phyloP scores from a whole-genome alignment of 176 grass and related monocot species.

The Hsuehochloa calcarea region DNA sequence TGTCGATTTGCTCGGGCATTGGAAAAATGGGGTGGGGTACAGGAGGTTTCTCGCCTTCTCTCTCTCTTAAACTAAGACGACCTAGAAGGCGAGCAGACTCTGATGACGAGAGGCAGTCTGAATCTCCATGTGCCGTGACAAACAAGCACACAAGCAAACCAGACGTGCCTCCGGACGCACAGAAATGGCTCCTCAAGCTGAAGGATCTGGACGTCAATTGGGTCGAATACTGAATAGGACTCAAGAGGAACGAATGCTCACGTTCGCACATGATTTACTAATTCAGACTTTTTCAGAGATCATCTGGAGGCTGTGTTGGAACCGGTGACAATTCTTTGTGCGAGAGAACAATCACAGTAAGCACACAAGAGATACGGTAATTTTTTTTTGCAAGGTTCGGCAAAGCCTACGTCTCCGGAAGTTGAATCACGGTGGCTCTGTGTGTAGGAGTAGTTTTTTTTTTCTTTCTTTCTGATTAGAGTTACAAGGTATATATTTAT shows the following conservation, averaged over 20 bases:
- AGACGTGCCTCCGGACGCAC: conserved; percentile 31
- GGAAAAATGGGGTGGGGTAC: conserved; percentile 92
- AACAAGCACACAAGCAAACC: conserved; percentile 34
- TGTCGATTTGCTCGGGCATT: conserved; percentile 64
- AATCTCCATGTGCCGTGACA: conserved; percentile 10
- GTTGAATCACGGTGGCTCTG: no score
- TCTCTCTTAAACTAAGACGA: conserved; percentile 62
- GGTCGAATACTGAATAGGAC: conserved; percentile 43
- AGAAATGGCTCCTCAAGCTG: conserved; percentile 73
- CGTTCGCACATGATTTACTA: no score
- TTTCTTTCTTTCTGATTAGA: no score
- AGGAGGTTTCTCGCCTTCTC: conserved; percentile 84
- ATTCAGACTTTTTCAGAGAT: no score
- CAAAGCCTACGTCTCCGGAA: no score
- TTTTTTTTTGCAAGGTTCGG: no score
- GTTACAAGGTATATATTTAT: no score
- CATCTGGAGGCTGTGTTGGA: no score
- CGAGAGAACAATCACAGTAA: no score
- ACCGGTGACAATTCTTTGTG: no score
- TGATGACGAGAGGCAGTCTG: conserved; percentile 36
- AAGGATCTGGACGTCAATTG: conserved; percentile 79
- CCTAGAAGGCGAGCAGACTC: conserved; percentile 41
- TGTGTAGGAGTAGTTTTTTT: no score
- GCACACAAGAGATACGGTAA: no score
- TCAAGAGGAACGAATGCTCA: neutral